Evolutionary conservation across 371 early-diverging fungal species (phyloP), one percentile per base, ranked within the genome.

Genomic region (Mycotypha africana): DNA sequence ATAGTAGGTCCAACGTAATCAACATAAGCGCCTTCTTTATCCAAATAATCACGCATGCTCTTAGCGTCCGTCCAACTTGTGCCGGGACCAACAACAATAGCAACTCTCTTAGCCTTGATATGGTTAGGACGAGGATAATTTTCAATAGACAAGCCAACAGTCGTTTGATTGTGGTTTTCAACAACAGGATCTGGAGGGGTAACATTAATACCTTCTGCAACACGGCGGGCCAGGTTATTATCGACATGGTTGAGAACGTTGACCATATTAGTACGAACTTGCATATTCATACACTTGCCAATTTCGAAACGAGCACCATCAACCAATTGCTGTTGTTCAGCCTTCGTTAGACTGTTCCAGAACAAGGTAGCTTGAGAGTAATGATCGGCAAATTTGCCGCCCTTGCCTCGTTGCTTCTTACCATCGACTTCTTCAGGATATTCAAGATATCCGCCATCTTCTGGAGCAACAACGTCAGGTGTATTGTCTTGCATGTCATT

Each of bases 351-450:
- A 16, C 63, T 62, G 62, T 73, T 60, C 39, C 57, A 77, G 48
- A 65, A 71, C 4, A 77, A 45, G 26, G 53, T 64, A 12, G 77
- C 61, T 36, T 77, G 77, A 30, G 65, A 60, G 37, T 56, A 77
- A 40, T 58, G 60, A 23, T 77, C 52, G 46, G 64, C 56, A 45
- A 66, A 61, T 23, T 60, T 65, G 23, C 51, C 42, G 14, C 39
- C 15, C 15, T 54, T 50, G 17, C 64, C 66, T 32, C 65, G 58
- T 28, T 37, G 32, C 23, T 67, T 54, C 2, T 25, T 30, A 10
- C 49, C 59, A 12, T 55, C 31, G 42, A 64, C 44, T 23, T 43
- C 10, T 44, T 65, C 65, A 6, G 59, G 58, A 24, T 64, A 65
- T 20, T 69, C 65, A n/a, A 69, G 43, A 37, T 69, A 69, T 0